Base-by-base conservation (phyloP, 768 basidiomycete species). In the Kwoniella botswanensis region DNA sequence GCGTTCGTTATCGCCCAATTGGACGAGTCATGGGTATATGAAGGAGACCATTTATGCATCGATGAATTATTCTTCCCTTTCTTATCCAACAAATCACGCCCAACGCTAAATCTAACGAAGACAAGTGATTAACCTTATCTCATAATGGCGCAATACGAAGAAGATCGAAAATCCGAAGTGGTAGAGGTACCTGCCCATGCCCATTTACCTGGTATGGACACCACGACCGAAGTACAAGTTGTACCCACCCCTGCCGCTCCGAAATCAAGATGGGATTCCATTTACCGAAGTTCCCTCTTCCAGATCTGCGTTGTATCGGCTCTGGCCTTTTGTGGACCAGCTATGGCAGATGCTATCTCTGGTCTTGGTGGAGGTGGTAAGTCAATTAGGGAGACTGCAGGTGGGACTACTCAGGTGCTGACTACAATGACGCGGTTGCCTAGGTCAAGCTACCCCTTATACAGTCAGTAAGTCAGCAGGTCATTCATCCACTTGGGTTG, bases 271-370 rank as follows among this genome's bases (percentile, higher is more conserved):
- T 65, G 63, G 63, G 50, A 59, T n/a, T 11, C 35, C 18, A 65
- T 71, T 63, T 60, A 60, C 55, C 63, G 63, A 60, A 65, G 63
- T 44, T 46, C 69, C 3, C 42, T 60, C 26, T 65, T 65, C 61
- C 69, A 71, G 64, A 71, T 71, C 53, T 63, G 62, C 12, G 57
- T 71, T 4, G 63, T 71, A 11, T 71, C 69, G 26, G 63, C 61
- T 15, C n/a, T 65, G n/a, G 69, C 69, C 13, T 71, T 71, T 42
- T 65, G 56, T 52, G 67, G 66, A 17, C 76, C 74, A 4, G 71
- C 74, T 22, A 74, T 75, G 74, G 44, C 70, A 11, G 74, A 75
- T 63, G 74, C 76, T 10, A 77, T 77, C 46, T 41, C 52, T 7
- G 63, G 57, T 62, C 74, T 77, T 6, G 76, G 76, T 26, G 76